Conservation (phyloP, 2,329 filamentous ascomycete genomes). For the Keithomyces neogunnii region DNA sequence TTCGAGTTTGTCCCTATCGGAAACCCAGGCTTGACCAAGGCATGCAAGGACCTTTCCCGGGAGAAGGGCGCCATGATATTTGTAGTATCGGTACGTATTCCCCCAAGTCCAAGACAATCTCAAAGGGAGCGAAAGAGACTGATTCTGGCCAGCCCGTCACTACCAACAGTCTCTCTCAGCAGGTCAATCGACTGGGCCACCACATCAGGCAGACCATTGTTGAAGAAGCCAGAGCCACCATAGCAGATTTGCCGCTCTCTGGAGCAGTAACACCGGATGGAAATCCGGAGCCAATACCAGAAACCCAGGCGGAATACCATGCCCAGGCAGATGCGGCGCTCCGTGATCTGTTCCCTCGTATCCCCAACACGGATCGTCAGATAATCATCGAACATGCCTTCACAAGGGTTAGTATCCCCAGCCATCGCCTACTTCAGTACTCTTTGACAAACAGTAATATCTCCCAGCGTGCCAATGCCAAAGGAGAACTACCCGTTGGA, state of each 20-base stretch:
- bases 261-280: slow-evolving; percentile 15
- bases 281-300: slow-evolving; percentile 50
- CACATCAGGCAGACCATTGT: slow-evolving; percentile 53
- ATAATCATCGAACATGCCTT: slow-evolving; percentile 56
- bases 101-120: not conserved
- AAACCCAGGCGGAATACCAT: slow-evolving; percentile 51
- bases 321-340: slow-evolving; percentile 53
- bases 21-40: slow-evolving; percentile 49
- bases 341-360: slow-evolving; percentile 55
- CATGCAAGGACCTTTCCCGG: slow-evolving; percentile 57
- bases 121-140: not conserved
- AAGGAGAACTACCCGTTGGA: slow-evolving; percentile 49
- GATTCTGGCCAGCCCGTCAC: slow-evolving; percentile 10
- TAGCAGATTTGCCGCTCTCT: slow-evolving; percentile 18
- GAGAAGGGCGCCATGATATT: slow-evolving; percentile 56
- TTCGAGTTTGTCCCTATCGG: slow-evolving; percentile 56
- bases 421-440: not conserved
- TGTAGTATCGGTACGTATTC: slow-evolving; percentile 48
- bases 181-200: slow-evolving; percentile 52
- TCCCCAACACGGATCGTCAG: slow-evolving; percentile 55
- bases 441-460: slow-evolving; percentile 7
- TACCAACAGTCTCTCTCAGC: slow-evolving; percentile 35
- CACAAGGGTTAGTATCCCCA: slow-evolving; percentile 41
- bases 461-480: slow-evolving; percentile 38
- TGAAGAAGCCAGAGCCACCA: slow-evolving; percentile 38